Evolutionary conservation across 2,329 filamentous ascomycete genomes (phyloP).

Genomic region (Pseudogymnoascus sp.): DNA sequence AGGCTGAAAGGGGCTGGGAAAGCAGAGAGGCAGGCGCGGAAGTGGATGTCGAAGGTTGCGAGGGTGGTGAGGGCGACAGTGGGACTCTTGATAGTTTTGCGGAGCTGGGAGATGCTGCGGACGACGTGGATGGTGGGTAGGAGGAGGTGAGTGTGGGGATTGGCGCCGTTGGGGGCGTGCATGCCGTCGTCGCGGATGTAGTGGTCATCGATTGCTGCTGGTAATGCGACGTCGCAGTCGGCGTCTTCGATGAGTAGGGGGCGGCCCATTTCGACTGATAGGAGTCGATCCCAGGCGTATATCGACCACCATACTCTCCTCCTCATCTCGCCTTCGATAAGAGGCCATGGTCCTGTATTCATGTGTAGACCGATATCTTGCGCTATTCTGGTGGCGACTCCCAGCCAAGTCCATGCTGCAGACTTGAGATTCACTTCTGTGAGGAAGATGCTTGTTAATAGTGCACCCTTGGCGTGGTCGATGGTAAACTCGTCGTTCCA

Average conservation of each 20-base stretch:
- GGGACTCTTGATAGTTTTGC: conserved; percentile 59
- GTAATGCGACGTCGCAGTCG: conserved; percentile 78
- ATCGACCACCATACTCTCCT: conserved; percentile 89
- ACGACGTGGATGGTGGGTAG: conserved; percentile 75
- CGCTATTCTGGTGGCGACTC: conserved; percentile 66
- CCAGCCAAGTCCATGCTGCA: conserved; percentile 78
- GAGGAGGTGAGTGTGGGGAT: conserved; percentile 59
- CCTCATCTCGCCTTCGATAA: conserved; percentile 76
- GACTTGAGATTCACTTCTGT: conserved; percentile 81
- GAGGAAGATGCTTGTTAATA: conserved; percentile 70
- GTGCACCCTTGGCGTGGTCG: conserved; percentile 62
- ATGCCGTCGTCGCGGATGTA: conserved; percentile 55
- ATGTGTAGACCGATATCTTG: conserved; percentile 77
- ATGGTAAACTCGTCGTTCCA: conserved; percentile 73
- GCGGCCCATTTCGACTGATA: conserved; percentile 71
- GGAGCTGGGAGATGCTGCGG: conserved; percentile 65
- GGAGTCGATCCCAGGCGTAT: conserved; percentile 76
- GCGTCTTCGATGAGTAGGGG: conserved; percentile 77
- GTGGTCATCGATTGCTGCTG: conserved; percentile 72
- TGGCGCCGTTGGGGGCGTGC: conserved; percentile 40
- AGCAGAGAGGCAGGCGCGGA: conserved; percentile 61
- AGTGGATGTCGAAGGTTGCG: conserved; percentile 72
- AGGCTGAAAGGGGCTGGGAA: conserved; percentile 71
- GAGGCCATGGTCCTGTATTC: conserved; percentile 63
- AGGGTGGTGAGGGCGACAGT: conserved; percentile 59